These are phyloP conservation scores for Penicillium crustosum DNA, from an alignment of 2,329 filamentous ascomycete genomes.

Conservation along the genomic window DNA sequence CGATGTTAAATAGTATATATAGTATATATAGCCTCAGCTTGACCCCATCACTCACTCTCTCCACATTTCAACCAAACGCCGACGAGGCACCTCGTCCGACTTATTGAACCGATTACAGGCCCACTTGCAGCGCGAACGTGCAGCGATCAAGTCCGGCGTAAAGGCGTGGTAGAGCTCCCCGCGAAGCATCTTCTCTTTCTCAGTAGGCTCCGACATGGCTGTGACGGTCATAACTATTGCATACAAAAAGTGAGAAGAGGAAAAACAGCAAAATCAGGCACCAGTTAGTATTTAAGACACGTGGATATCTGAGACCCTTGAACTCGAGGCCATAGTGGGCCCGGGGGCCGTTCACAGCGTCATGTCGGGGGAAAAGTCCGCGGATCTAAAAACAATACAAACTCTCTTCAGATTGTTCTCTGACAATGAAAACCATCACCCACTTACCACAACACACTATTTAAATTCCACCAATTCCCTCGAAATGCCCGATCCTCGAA, in stretches of 20 bases:
- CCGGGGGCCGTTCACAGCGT: background rate
- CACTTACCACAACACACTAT: background rate
- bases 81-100: conserved; percentile 59
- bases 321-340: background rate
- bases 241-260: background rate
- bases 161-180: conserved; percentile 76
- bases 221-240: no score
- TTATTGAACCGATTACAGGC: conserved; percentile 66
- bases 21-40: background rate
- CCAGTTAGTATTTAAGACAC: background rate
- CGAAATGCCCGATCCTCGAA: background rate
- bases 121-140: conserved; percentile 60
- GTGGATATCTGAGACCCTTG: background rate
- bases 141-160: conserved; percentile 64
- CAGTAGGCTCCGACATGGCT: conserved; percentile 24
- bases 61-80: conserved; percentile 66
- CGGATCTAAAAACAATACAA: conserved; percentile 11
- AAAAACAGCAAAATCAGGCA: background rate
- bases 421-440: conserved; percentile 9
- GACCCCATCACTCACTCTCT: conserved; percentile 59
- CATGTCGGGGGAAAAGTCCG: conserved; percentile 2
- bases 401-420: conserved; percentile 18
- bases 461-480: background rate
- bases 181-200: conserved; percentile 55
- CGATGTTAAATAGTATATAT: background rate